A percentile compares a stretch with the other conserved stretches of the same genome.
phyloP scores from a whole-genome alignment of 2,329 filamentous ascomycete species.

The Cadophora sp. region DNA sequence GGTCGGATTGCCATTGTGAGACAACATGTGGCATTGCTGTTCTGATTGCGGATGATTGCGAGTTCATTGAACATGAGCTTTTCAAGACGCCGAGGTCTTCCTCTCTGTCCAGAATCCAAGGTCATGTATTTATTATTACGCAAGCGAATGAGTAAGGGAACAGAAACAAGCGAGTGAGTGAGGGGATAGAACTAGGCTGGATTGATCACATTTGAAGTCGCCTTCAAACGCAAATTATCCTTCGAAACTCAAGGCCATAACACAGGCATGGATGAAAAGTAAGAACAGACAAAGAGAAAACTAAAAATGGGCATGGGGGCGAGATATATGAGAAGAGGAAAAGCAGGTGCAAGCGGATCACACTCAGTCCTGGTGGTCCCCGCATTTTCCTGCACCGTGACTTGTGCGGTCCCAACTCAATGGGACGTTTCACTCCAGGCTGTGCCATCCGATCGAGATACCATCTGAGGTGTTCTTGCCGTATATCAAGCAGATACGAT shows the following conservation, averaged over 20 bases:
- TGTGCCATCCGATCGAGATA: constrained; percentile 8
- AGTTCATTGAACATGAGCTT: constrained; percentile 1
- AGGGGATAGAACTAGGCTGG: too few relatives aligned
- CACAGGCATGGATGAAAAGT: neutral
- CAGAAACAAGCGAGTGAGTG: neutral
- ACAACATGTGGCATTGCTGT: constrained; percentile 33
- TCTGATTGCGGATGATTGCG: neutral
- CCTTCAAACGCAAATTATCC: neutral
- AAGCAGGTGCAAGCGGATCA: constrained; percentile 1
- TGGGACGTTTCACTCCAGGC: constrained; percentile 13
- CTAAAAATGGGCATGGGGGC: neutral
- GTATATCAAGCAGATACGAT: neutral
- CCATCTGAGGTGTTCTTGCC: neutral
- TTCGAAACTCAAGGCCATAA: neutral
- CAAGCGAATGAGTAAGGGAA: neutral
- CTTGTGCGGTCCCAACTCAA: constrained; percentile 11
- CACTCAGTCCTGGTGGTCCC: neutral
- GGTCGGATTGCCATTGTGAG: constrained; percentile 29
- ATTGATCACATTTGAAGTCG: constrained; percentile 2
- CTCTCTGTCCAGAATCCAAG: too few relatives aligned
- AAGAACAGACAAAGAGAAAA: neutral
- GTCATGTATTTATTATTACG: neutral
- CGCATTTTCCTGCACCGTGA: constrained; percentile 13
- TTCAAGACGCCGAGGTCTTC: neutral
- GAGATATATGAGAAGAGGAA: constrained; percentile 5